Base-by-base conservation (phyloP, 371 early-diverging fungal species). In the Mortierella sp. region DNA sequence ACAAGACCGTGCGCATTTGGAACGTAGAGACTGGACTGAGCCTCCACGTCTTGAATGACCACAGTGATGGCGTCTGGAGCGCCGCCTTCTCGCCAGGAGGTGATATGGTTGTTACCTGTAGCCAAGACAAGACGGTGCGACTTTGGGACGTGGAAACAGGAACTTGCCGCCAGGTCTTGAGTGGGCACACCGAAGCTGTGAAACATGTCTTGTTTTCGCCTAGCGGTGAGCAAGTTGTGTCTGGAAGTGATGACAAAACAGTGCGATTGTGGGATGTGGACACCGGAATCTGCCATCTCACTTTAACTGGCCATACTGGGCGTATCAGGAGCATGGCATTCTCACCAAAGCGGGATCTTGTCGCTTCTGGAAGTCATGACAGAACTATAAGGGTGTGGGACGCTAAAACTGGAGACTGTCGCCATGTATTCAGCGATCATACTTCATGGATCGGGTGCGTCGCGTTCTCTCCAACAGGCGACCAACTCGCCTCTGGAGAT, bases 331-430 rank as follows among this genome's bases (percentile, higher is more conserved):
- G 47, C 47, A 8, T 47, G 47, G 47, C 25, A 10, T 47, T 21
- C 24, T 47, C 47, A 25, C 24, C 47, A 19, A 47, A 47, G 3
- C 22, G 47, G 4, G 10, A 22, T 19, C 47, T 22, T 8, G 22
- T 47, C 24, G 47, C 47, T 3, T 47, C 47, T 22, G 47, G 47
- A 17, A 22, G 47, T 47, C 22, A 47, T 4, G 47, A 47, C 47
- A 22, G 10, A 5, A 47, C 19, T 7, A 3, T 31, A 28, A 27
- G 51, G n/a, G 5, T 47, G 22, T 47, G 47, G 47, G 47, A 47
- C 24, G 47, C 13, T 22, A 7, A 47, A 7, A 47, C 47, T 22
- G 25, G 47, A 19, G 24, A 19, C 13, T 47, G 47, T 7, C 47
- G 10, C 47, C 24, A 47, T 47, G 44, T 19, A 17, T 25, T 47